Base-by-base conservation (phyloP, 805 yeast species). In the Lachancea mirantina region DNA sequence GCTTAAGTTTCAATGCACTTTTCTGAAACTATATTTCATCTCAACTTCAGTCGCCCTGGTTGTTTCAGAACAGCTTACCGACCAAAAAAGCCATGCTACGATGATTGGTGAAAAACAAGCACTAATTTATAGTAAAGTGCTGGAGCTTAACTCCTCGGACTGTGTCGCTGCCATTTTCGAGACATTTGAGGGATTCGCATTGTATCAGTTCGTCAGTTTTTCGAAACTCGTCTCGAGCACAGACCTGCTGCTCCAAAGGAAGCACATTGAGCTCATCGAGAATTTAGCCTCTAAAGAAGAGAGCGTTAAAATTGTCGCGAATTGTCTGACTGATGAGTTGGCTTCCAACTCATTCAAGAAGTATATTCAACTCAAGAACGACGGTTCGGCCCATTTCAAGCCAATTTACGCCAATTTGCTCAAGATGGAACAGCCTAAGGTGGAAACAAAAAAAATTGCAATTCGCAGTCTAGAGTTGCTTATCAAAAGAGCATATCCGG, bases 181-280 rank as follows among this genome's bases (percentile, higher is more conserved):
- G 4, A 32, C 58, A 0, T 61, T 65, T 43, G 65, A 65, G 9
- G 49, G 62, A 25, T 45, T 62, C 20, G 55, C 62, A 1, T 35
- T 62, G 10, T 59, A 50, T 34, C 57, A 54, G 38, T 28, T 64
- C 0, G 38, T 68, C 11, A 61, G 57, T 34, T 61, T 62, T 21
- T 50, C 58, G 8, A 43, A 47, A 9, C 45, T 46, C 11, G 36
- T 60, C 7, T 59, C 69, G 17, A 32, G 46, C 7, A 51, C 47
- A 11, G 66, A 64, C 38, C 34, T 67, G 28, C 41, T 40, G 3
- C 30, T 70, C 24, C 67, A 64, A 32, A 38, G 34, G 14, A 31
- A 50, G 4, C 54, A 59, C 11, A 45, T 61, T 3, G 39, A 38
- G 6, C n/a, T n/a, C n/a, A 21, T 62, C 4, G 34, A 63, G 30